phyloP scores from a whole-genome alignment of 352 stramenopile species.

The Bremia lactucae region DNA sequence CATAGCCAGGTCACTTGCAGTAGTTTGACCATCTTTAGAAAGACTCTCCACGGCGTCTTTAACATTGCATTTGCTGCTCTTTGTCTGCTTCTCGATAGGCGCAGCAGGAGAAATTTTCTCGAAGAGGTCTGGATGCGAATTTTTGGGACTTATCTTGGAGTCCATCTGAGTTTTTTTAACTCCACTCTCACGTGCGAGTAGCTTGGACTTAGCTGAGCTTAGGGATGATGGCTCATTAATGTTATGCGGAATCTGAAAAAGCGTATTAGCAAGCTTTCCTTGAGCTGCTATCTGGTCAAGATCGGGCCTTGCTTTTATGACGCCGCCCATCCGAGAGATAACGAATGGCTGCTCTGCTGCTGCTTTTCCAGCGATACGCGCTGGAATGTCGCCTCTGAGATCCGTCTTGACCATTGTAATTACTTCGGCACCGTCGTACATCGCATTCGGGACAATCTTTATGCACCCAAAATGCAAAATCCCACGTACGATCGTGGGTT shows the following conservation, averaged over 20 bases:
- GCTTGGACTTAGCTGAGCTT: slow-evolving; percentile 2
- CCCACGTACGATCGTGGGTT: slow-evolving; percentile 56
- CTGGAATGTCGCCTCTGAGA: slow-evolving; percentile 57
- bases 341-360: slow-evolving; percentile 57
- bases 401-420: slow-evolving; percentile 66
- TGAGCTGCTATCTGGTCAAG: slow-evolving; percentile 19
- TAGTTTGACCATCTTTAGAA: slow-evolving; percentile 20
- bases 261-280: slow-evolving; percentile 39
- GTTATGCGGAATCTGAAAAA: slow-evolving; percentile 18
- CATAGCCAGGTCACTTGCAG: slow-evolving; percentile 25
- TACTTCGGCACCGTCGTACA: slow-evolving; percentile 46
- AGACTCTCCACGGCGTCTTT: slow-evolving; percentile 15
- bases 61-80: slow-evolving; percentile 4
- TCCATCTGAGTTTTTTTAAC: too few species aligned
- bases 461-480: slow-evolving; percentile 55
- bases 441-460: slow-evolving; percentile 51
- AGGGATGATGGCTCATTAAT: slow-evolving; percentile 10
- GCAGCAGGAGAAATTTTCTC: too few species aligned
- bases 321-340: slow-evolving; percentile 38
- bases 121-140: too few species aligned
- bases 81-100: slow-evolving; percentile 3
- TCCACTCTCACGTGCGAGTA: too few species aligned
- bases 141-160: too few species aligned
- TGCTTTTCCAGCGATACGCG: slow-evolving; percentile 48
- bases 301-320: slow-evolving; percentile 43